Evolutionary conservation across 805 yeast genomes (phyloP), one percentile per base, ranked within the genome.

Genomic region (Peterozyma xylosa): DNA sequence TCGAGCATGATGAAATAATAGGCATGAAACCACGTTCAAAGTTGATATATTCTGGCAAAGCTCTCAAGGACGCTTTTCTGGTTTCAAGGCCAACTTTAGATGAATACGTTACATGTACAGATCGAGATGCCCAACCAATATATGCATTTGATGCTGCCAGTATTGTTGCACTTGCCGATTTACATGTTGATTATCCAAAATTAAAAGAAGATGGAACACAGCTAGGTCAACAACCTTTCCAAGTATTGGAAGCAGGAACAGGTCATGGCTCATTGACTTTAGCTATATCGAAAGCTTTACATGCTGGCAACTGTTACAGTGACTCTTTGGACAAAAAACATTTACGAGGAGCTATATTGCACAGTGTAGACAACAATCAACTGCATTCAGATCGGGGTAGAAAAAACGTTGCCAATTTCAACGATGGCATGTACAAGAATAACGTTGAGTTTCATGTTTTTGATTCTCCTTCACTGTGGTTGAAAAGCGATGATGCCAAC

Each of bases 221-320:
- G 36, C 21, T 51, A 18, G 37, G 29, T 9, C 43, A 33, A 7
- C 51, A 57, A 3, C 71, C 73, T 1, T 43, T 60, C 10, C 74
- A 73, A 41, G 42, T 45, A 11, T 53, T 74, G 15, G 80, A 74
- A 49, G 77, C 77, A 1, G 80, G 80, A 3, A 74, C 79, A 2
- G 80, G 80, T 1, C 78, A 73, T 55, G 80, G 80, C 0, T 72
- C 78, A 2, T 51, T 74, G 39, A 60, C 74, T 3, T 42, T 74
- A 37, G 70, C 73, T 9, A 67, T 74, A 13, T 62, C 69, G 18
- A 63, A 59, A 21, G 58, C 57, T 13, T 51, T 74, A 1, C 78
- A 74, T 49, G 58, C 72, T 18, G 73, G 71, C 1, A 74, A 74
- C 49, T 64, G 67, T 14, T 64, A 49, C 42, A 58, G 60, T 10